Percentiles rank a stretch among this genome's conserved stretches.
Evolutionary conservation across 2,329 filamentous ascomycete genomes (phyloP).

Genomic region (Hansfordia pulvinata): DNA sequence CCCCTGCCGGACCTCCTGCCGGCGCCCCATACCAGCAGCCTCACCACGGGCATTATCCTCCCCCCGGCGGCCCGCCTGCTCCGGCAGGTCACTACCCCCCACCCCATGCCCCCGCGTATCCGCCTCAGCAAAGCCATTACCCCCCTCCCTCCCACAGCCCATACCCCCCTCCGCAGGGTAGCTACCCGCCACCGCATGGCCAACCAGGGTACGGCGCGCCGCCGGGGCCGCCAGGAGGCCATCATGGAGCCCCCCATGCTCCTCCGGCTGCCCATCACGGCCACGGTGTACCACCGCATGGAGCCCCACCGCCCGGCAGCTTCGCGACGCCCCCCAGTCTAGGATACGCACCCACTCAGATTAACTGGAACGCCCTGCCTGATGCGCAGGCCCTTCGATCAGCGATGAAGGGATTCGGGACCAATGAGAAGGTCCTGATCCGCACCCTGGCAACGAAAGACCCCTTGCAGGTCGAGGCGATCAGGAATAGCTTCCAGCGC

Average conservation of each 20-base stretch:
- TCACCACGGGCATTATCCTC: too few species aligned
- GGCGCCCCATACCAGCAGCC: too few species aligned
- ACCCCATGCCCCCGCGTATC: too few species aligned
- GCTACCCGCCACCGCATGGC: conserved; percentile 10
- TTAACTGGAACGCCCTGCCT: conserved; percentile 51
- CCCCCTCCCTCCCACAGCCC: conserved; percentile 14
- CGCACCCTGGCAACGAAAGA: conserved; percentile 57
- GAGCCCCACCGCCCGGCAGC: conserved; percentile 14
- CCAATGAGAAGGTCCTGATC: conserved; percentile 70
- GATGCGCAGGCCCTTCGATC: conserved; percentile 61
- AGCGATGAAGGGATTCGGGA: conserved; percentile 91
- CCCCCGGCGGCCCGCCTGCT: conserved; percentile 8
- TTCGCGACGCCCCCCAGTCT: conserved; percentile 21
- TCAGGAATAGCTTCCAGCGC: conserved; percentile 54
- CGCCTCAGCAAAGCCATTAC: conserved; percentile 14
- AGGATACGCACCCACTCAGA: conserved; percentile 64
- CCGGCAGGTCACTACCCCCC: conserved; percentile 16
- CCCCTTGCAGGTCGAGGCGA: conserved; percentile 59
- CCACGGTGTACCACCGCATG: conserved; percentile 23
- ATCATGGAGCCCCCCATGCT: conserved; percentile 23
- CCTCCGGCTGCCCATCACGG: conserved; percentile 15
- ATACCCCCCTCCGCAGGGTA: conserved; percentile 9
- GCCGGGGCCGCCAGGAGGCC: conserved; percentile 21
- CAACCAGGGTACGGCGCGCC: conserved; percentile 18
- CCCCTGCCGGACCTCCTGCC: too few species aligned